Evolutionary conservation across 345 rosid genomes (phyloP).

Genomic region (Noccaea caerulescens): DNA sequence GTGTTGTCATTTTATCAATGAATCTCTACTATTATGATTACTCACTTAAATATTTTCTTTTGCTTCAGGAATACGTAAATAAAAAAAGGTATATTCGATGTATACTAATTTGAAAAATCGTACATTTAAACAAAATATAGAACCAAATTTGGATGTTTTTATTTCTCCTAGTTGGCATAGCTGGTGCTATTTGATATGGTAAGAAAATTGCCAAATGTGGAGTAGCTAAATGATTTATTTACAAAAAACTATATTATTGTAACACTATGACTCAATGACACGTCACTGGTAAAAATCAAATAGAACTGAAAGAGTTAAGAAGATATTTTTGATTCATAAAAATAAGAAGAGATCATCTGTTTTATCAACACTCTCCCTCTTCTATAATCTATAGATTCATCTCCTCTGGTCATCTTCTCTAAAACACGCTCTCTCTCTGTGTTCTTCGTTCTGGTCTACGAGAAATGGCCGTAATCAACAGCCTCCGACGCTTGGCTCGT

Average conservation of each 20-base stretch:
- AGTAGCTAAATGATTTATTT: background rate
- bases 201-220: constrained; percentile 1
- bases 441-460: background rate
- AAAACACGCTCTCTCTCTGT: background rate
- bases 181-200: constrained; percentile 1
- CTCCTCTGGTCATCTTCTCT: constrained; percentile 8
- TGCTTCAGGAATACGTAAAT: too few relatives aligned
- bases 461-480: constrained; percentile 34
- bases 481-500: constrained; percentile 43
- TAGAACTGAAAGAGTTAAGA: constrained; percentile 8
- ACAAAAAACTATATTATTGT: too few relatives aligned
- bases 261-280: constrained; percentile 28
- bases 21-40: too few relatives aligned
- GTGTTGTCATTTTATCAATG: too few relatives aligned
- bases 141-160: background rate
- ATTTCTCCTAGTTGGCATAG: constrained; percentile 13
- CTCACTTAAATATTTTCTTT: too few relatives aligned
- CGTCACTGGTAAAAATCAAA: constrained; percentile 28
- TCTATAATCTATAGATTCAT: constrained; percentile 1
- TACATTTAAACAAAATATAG: too few relatives aligned
- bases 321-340: background rate
- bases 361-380: constrained; percentile 1
- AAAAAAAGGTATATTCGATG: too few relatives aligned
- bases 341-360: background rate
- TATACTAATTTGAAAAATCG: too few relatives aligned